Percentiles rank a stretch among this genome's conserved stretches.
Evolutionary conservation across 1,284 basidiomycete species (phyloP).

Genomic region (Irpex rosettiformis): DNA sequence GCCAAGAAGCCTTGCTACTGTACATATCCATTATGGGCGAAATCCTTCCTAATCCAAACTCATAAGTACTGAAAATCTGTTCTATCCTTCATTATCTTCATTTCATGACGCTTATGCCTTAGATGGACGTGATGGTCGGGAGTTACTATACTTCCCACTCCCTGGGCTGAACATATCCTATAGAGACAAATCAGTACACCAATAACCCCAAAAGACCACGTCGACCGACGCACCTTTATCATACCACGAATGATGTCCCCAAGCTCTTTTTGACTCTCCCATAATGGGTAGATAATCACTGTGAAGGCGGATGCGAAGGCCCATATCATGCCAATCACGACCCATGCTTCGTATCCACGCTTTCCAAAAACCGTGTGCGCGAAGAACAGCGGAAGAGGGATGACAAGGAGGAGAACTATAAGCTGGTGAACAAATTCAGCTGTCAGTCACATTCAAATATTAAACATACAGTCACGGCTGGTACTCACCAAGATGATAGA

Average conservation of each 20-base stretch:
- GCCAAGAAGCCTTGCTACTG: too few species aligned
- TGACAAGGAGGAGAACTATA: constrained; percentile 61
- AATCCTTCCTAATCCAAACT: too few species aligned
- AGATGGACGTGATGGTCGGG: not conserved
- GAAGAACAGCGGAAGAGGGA: constrained; percentile 85
- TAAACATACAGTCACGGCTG: too few species aligned
- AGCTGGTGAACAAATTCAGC: constrained; percentile 37
- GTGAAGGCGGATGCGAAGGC: constrained; percentile 71
- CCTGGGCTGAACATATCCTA: constrained; percentile 19
- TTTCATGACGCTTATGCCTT: constrained; percentile 6
- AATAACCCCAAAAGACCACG: not conserved
- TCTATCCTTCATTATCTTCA: too few species aligned
- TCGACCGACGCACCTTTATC: constrained; percentile 43
- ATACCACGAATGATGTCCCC: constrained; percentile 57
- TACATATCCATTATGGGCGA: too few species aligned
- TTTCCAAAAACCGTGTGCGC: constrained; percentile 69
- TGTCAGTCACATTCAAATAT: not conserved
- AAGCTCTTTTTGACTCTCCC: constrained; percentile 74
- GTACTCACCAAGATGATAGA: constrained; percentile 63
- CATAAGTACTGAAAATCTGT: too few species aligned
- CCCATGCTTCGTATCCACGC: constrained; percentile 72
- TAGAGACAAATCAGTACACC: not conserved
- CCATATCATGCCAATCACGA: constrained; percentile 80
- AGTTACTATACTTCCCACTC: constrained; percentile 11
- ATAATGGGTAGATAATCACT: constrained; percentile 83